Evolutionary conservation across 2,329 filamentous ascomycete species (phyloP), one percentile per base, ranked within the genome.

Genomic region (Alternaria ethzedia): DNA sequence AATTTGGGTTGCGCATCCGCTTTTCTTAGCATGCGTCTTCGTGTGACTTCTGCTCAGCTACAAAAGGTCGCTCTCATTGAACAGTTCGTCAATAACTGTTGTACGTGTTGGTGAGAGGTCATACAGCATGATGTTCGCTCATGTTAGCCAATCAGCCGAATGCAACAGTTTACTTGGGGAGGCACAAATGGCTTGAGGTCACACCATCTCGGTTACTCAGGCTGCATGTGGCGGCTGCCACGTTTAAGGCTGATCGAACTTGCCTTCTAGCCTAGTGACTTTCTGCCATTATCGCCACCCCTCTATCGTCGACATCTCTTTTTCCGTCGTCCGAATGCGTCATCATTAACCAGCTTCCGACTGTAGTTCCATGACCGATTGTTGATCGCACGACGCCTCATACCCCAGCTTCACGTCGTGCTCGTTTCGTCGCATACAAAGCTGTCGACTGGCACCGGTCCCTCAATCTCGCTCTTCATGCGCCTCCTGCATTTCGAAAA

Each of bases 271-370:
- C 13, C 30, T 36, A 0, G 13, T 36, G 0, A 36, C 6, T 36
- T 0, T 4, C 6, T 36, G 3, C 30, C 13, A 36, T 36, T 2
- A 0, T 15, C 30, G 7, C 32, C 32, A 36, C 15, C 32, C 15
- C 13, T 36, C 13, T n/a, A 3, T 36, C 13, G 0, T n/a, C 32
- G 0, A 36, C 32, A 36, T 36, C 13, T n/a, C 8, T 1, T 15
- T 8, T 8, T 4, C 7, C 2, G 1, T 36, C 7, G 2, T n/a
- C 4, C 32, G 13, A n/a, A n/a, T 36, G 7, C 15, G 13, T 9
- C 1, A n/a, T 5, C 15, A 0, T n/a, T 9, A 9, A n/a, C 13
- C 32, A 36, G 32, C 32, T 36, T 0, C 7, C 4, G 6, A n/a
- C 32, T n/a, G 2, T n/a, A 36, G 32, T 1, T n/a, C n/a, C 32